These are phyloP conservation scores for Dryas alaskensis DNA, from an alignment of 306 rosid genomes.

Conservation along the genomic window DNA sequence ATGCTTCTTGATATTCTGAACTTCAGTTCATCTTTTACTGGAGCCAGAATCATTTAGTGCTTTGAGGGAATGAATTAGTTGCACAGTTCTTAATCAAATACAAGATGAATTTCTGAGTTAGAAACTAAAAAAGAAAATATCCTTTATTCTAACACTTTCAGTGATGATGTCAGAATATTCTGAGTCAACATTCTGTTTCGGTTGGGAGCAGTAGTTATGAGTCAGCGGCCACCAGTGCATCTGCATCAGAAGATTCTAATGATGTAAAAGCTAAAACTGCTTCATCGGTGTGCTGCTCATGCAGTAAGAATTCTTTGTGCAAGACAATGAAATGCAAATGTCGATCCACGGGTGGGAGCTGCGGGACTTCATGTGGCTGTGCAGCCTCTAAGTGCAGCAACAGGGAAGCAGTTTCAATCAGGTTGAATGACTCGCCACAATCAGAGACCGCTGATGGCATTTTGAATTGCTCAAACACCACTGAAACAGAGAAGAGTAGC, in stretches of 20 bases:
- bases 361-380: constrained; percentile 83
- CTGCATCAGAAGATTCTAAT: constrained; percentile 39
- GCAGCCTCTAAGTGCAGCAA: constrained; percentile 65
- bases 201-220: constrained; percentile 36
- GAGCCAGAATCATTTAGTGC: neutral
- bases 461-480: constrained; percentile 22
- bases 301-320: constrained; percentile 77
- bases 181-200: constrained; percentile 39
- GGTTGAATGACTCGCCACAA: constrained; percentile 32
- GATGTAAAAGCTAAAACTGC: constrained; percentile 31
- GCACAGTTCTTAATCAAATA: neutral
- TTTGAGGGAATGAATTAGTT: constrained; percentile 6
- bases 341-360: constrained; percentile 71
- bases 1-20: constrained; percentile 2
- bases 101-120: neutral
- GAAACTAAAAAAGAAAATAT: neutral
- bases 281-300: constrained; percentile 67
- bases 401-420: constrained; percentile 36
- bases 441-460: constrained; percentile 35
- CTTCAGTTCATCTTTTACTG: neutral
- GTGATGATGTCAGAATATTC: constrained; percentile 38
- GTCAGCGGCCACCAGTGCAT: constrained; percentile 27
- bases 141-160: constrained; percentile 9
- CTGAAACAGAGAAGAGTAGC: constrained; percentile 23
- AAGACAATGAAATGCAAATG: constrained; percentile 84